Evolutionary conservation across 176 grass and related monocot genomes (phyloP).

Genomic region (Aegilops speltoides): DNA sequence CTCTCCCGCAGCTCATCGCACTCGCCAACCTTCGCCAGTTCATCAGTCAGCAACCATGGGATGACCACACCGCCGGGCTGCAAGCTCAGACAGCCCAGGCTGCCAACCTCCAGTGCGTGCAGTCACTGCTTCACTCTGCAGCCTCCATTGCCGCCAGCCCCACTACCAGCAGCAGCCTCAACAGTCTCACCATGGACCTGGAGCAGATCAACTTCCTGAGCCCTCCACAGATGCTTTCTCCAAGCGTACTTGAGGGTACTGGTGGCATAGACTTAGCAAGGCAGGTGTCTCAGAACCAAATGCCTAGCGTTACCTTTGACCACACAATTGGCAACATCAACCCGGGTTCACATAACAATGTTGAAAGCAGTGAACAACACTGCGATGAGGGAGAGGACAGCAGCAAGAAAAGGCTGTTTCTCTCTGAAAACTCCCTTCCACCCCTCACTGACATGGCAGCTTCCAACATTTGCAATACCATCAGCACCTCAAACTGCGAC

Average conservation of each 20-base stretch:
- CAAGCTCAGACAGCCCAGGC: slow-evolving; percentile 42
- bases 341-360: neutral
- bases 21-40: slow-evolving; percentile 54
- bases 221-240: slow-evolving; percentile 44
- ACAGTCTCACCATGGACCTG: slow-evolving; percentile 26
- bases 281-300: slow-evolving; percentile 37
- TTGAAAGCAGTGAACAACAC: neutral
- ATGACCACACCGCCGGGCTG: slow-evolving; percentile 21
- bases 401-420: slow-evolving; percentile 24
- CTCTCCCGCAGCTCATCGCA: slow-evolving; percentile 53
- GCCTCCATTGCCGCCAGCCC: slow-evolving; percentile 12
- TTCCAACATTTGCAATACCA: slow-evolving; percentile 40
- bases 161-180: neutral
- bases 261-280: neutral
- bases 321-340: slow-evolving; percentile 31
- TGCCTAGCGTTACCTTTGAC: slow-evolving; percentile 31
- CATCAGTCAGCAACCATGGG: slow-evolving; percentile 19
- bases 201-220: slow-evolving; percentile 42
- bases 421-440: slow-evolving; percentile 46
- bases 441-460: slow-evolving; percentile 49
- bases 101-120: slow-evolving; percentile 29
- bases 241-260: slow-evolving; percentile 8
- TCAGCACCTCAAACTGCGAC: slow-evolving; percentile 43
- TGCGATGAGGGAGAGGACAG: slow-evolving; percentile 16
- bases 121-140: slow-evolving; percentile 8